phyloP scores from a whole-genome alignment of 768 basidiomycete species.

The Pholiota microspora region DNA sequence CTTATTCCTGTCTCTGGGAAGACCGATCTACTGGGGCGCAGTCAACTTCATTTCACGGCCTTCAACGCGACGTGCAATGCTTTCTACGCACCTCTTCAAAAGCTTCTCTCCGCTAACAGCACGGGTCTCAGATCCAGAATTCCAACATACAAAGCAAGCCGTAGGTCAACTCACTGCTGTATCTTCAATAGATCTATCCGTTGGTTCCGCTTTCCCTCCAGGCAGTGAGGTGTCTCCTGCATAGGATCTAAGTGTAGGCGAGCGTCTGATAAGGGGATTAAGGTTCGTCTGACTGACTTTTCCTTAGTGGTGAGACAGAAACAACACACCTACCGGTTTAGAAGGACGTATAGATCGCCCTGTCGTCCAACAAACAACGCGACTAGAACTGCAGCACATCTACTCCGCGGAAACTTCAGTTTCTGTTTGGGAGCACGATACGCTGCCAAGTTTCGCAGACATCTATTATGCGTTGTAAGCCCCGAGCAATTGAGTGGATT shows the following conservation, averaged over 20 bases:
- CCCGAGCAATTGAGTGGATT: too few species aligned
- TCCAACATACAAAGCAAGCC: neutral
- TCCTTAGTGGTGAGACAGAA: neutral
- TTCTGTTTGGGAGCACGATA: slow-evolving; percentile 42
- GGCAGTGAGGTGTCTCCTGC: slow-evolving; percentile 89
- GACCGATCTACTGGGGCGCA: slow-evolving; percentile 61
- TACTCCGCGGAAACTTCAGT: slow-evolving; percentile 50
- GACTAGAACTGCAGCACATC: slow-evolving; percentile 75
- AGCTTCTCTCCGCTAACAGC: slow-evolving; percentile 73
- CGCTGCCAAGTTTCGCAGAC: slow-evolving; percentile 51
- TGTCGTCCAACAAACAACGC: slow-evolving; percentile 81
- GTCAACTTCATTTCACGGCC: neutral
- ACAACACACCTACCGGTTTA: slow-evolving; percentile 63
- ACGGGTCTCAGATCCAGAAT: neutral
- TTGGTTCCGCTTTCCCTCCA: slow-evolving; percentile 76
- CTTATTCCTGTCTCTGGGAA: slow-evolving; percentile 66
- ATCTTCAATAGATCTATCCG: slow-evolving; percentile 69
- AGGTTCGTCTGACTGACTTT: neutral
- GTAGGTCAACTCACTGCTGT: slow-evolving; percentile 62
- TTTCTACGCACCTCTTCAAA: slow-evolving; percentile 72
- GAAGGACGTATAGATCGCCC: slow-evolving; percentile 82
- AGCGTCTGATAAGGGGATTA: slow-evolving; percentile 51
- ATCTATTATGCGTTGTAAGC: slow-evolving; percentile 37
- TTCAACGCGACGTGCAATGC: neutral
- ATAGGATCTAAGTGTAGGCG: slow-evolving; percentile 69